Base-by-base conservation (phyloP, 305 asterid genomes). In the Fraxinus sp. region DNA sequence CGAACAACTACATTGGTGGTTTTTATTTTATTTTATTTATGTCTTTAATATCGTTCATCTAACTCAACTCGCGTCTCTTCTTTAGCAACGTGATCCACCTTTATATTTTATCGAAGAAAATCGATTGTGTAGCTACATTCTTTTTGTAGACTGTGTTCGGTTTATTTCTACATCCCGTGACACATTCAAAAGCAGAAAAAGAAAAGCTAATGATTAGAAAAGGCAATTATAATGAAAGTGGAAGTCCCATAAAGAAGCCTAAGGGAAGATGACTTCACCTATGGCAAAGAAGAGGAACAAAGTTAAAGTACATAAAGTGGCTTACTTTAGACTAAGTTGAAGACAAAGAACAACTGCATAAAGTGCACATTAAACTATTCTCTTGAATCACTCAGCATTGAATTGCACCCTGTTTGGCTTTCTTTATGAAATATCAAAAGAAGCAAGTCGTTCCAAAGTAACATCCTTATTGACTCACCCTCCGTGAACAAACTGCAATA, bases 261-360 rank as follows among this genome's bases (percentile, higher is more conserved):
- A 52, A 16, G 20, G 20, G 86, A 84, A 83, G 83, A 86, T 87
- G 90, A 84, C 90, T 82, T 87, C 74, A 89, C 78, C 89, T 30
- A 70, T 79, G 73, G 41, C 78, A 86, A 83, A 80, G 77, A 72
- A 79, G 32, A 71, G 76, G 78, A 39, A 77, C 70, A 73, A 76
- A 77, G 79, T 70, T 81, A 81, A 80, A 84, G 86, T 74, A 44
- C 76, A 59, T 76, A 84, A 82, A 86, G 86, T 76, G 79, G 83
- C 90, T 85, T 87, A 78, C 87, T 81, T 77, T 85, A 49, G 59
- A 49, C 59, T 16, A 82, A 80, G 62, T 52, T 52, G 7, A 49
- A 77, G 86, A 83, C 84, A 75, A 80, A 49, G 32, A 52, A n/a
- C 64, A 52, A 52, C 83, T 66, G 36, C 74, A 26, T 66, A 26